Evolutionary conservation across 495 filamentous ascomycete species (phyloP), one percentile per base, ranked within the genome.

Genomic region (Usnea hakonensis): DNA sequence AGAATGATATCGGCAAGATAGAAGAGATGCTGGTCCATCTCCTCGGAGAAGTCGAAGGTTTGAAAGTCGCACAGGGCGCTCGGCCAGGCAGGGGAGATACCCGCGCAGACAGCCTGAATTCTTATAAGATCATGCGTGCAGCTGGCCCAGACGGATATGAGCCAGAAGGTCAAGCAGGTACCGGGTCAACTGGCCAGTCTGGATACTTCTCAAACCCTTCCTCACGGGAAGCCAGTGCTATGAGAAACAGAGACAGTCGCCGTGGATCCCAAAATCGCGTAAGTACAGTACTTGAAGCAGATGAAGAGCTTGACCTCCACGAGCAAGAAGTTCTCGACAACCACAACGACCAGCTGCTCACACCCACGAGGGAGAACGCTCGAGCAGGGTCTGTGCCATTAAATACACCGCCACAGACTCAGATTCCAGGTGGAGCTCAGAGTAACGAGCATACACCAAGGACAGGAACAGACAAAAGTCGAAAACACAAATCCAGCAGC

Each of bases 11-110:
- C 23, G 78, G 84, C 60, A 90, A 89, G 72, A 95, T 99, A 67
- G 95, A 99, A 75, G 90, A 88, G 33, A 95, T 99, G 91, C 80
- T 99, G 46, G 88, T 90, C 63, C 90, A 94, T 70, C 79, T 99
- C 37, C 84, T 97, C 36, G 88, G 82, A 57, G 92, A 99, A 69
- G 91, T 99, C 28, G 91, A 96, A 68, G 87, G 85, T 38, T 77
- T 99, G 55, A 95, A 95, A 66, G 81, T 83, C 37, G 82, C 69
- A 23, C 80, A 84, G 58, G 77, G 76, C 54, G 62, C 70, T 35
- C 59, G 67, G 36, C 67, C 62, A 16, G 52, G 64, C 16, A 70
- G 70, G 52, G 70, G 44, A 30, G 36, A 57, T 63, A 65, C 48
- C 64, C 68, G 64, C 64, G 73, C 72, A 28, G 68, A 73, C 43